Evolutionary conservation across 2,329 filamentous ascomycete genomes (phyloP).

Genomic region (Ceratocystis lukuohia): DNA sequence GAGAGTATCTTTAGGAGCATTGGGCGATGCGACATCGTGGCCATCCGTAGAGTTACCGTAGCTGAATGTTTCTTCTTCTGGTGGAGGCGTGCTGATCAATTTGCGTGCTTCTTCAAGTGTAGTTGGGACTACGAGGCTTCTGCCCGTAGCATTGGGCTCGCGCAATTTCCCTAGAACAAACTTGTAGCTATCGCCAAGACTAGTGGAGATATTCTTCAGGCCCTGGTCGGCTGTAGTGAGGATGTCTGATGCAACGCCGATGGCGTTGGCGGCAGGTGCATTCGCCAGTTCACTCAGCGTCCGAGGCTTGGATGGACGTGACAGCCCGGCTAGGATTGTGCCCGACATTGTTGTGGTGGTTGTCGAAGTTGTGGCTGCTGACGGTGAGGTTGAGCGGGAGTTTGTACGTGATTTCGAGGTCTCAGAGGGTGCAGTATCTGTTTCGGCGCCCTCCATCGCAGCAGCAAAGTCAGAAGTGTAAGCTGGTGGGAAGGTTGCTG

Average conservation of each 20-base stretch:
- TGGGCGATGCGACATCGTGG: neutral
- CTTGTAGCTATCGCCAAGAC: slow-evolving; percentile 82
- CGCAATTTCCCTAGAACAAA: slow-evolving; percentile 82
- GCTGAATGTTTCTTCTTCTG: slow-evolving; percentile 39
- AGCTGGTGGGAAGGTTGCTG: slow-evolving; percentile 42
- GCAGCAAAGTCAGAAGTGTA: slow-evolving; percentile 33
- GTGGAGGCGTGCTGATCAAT: slow-evolving; percentile 62
- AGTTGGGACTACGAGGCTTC: slow-evolving; percentile 56
- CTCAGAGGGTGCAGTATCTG: neutral
- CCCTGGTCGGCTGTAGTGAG: slow-evolving; percentile 83
- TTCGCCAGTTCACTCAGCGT: slow-evolving; percentile 78
- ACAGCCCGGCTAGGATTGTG: slow-evolving; percentile 19
- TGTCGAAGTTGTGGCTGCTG: neutral
- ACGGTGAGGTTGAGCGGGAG: neutral
- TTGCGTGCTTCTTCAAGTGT: slow-evolving; percentile 88
- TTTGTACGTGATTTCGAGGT: neutral
- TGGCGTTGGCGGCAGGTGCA: slow-evolving; percentile 57
- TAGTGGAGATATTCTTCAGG: slow-evolving; percentile 81
- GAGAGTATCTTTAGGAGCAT: neutral
- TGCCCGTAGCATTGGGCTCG: slow-evolving; percentile 37
- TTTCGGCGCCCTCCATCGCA: slow-evolving; percentile 20
- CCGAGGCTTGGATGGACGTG: slow-evolving; percentile 39
- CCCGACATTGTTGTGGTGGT: neutral
- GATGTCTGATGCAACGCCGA: slow-evolving; percentile 72
- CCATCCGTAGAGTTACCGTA: slow-evolving; percentile 30